phyloP scores from a whole-genome alignment of 106 monocot genomes.

The Hemerocallis citrina region DNA sequence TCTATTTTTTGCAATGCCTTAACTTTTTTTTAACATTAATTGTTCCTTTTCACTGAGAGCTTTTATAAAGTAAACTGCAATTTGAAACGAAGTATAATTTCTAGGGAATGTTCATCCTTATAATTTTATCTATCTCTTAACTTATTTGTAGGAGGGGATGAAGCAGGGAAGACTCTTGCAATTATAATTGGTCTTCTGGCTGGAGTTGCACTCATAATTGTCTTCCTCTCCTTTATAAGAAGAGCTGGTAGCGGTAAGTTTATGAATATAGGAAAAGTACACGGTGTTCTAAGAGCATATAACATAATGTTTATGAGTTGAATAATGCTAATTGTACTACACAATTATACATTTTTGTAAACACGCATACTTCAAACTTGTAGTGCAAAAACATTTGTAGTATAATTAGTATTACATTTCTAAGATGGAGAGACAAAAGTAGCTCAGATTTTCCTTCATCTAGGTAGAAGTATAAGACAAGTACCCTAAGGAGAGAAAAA shows the following conservation, averaged over 20 bases:
- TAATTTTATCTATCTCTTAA: too few species aligned
- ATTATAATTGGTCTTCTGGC: constrained; percentile 46
- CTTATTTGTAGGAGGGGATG: too few species aligned
- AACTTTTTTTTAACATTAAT: neutral
- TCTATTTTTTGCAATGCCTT: neutral
- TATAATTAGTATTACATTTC: too few species aligned
- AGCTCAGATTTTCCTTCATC: too few species aligned
- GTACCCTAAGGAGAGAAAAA: too few species aligned
- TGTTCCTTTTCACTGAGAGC: neutral
- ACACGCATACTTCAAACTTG: too few species aligned
- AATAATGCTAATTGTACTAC: too few species aligned
- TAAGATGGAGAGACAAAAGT: too few species aligned
- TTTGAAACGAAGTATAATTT: neutral
- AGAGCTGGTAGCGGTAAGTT: constrained; percentile 9
- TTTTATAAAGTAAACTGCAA: neutral
- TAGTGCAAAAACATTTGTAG: too few species aligned
- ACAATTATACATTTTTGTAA: too few species aligned
- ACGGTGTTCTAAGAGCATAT: neutral
- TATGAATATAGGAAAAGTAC: neutral
- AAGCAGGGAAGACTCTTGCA: constrained; percentile 35
- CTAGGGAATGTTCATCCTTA: too few species aligned
- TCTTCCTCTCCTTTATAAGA: constrained; percentile 37
- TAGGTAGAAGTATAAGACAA: too few species aligned
- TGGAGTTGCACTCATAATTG: constrained; percentile 33
- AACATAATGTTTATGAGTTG: neutral